Evolutionary conservation across 2,329 filamentous ascomycete genomes (phyloP), one percentile per base, ranked within the genome.

Genomic region (Thermoascus crustaceus): DNA sequence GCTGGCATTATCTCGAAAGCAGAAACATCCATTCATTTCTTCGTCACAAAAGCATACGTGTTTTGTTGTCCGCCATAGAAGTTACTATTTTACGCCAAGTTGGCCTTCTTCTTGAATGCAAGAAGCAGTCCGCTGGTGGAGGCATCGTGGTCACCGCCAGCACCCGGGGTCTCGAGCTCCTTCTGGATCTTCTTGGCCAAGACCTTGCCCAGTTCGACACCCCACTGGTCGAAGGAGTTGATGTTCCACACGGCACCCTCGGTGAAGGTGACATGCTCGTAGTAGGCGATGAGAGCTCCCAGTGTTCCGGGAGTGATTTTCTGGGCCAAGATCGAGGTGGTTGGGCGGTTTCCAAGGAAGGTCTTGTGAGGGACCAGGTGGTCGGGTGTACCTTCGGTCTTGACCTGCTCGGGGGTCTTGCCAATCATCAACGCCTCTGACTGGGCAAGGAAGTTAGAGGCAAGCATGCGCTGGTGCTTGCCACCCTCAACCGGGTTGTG

Each of bases 151-250:
- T 74, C 76, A 40, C 69, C 69, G 36, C 79, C 78, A 42, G 77
- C 84, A n/a, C 74, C 64, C 57, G 81, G 74, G 47, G 63, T 66
- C 57, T 95, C 87, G 40, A 98, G 75, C 73, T 98, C 91, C 55
- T 67, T 62, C 52, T 85, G 80, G 46, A 88, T 87, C 70, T 86
- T 88, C 80, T 89, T 96, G 43, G 91, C 91, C 48, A 98, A 71
- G 25, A 82, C 80, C 81, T 98, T 98, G 63, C 91, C 91, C 43
- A 98, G 72, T 74, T 98, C 91, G 29, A 98, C 91, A 68, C 91
- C 91, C 91, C 91, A 98, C 73, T 98, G 91, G 69, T 98, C 91
- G 60, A 96, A 98, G 57, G 82, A 87, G 78, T 98, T 98, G 73
- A 98, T 94, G 70, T 96, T 94, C 91, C 91, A 98, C 60, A 98